These are phyloP conservation scores for Amanita muscaria DNA, from an alignment of 768 basidiomycete species.

Conservation along the genomic window DNA sequence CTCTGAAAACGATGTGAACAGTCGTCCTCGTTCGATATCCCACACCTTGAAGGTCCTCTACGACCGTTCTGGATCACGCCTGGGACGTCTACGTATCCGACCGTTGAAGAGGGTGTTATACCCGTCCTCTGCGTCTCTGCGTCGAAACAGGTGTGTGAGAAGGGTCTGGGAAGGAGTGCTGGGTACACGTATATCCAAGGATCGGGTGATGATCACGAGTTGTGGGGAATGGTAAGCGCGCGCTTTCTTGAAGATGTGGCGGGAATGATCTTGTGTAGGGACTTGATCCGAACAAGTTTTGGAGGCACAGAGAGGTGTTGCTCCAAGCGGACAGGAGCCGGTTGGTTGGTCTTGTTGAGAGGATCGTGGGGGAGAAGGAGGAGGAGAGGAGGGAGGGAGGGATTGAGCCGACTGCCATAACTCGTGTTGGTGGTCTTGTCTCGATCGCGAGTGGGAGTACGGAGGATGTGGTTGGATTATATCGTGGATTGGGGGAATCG, in stretches of 20 bases:
- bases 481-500: no score
- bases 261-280: slow-evolving; percentile 38
- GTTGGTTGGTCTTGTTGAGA: slow-evolving; percentile 31
- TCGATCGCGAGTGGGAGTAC: no score
- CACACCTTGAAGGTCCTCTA: no score
- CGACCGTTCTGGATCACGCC: no score
- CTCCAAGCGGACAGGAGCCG: slow-evolving; percentile 38
- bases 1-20: no score
- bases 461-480: no score
- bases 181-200: slow-evolving; percentile 90
- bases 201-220: slow-evolving; percentile 90
- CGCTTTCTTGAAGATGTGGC: neutral
- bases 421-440: neutral
- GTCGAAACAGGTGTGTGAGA: slow-evolving; percentile 58
- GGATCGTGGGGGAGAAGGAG: no score
- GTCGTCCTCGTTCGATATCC: no score
- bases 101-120: neutral
- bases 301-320: slow-evolving; percentile 45
- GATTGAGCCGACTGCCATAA: no score
- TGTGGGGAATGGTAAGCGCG: slow-evolving; percentile 66
- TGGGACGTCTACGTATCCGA: no score
- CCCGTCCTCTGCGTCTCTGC: slow-evolving; percentile 85
- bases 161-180: slow-evolving; percentile 48
- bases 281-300: slow-evolving; percentile 65
- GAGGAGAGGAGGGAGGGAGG: no score